phyloP scores from a whole-genome alignment of 768 basidiomycete species.

The Collybiopsis luxurians region DNA sequence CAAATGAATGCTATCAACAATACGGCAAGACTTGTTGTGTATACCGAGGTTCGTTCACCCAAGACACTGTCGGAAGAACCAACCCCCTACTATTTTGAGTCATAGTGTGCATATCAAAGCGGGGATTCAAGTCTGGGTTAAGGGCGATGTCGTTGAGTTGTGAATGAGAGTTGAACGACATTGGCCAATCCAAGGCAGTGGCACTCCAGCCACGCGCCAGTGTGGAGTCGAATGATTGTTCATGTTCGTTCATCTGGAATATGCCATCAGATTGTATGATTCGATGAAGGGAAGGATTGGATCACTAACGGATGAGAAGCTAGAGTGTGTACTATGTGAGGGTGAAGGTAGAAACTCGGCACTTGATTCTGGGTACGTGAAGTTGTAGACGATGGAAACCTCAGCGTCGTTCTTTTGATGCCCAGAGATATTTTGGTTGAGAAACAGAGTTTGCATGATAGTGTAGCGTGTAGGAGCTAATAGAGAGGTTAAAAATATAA shows the following conservation, averaged over 20 bases:
- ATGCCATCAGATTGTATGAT: neutral
- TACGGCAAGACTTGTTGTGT: neutral
- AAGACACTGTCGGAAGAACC: neutral
- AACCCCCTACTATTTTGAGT: neutral
- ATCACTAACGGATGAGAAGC: conserved; percentile 1
- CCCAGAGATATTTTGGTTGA: neutral
- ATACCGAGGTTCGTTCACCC: conserved; percentile 2
- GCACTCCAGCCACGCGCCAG: neutral
- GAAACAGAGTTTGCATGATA: conserved; percentile 46
- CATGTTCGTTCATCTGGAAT: neutral
- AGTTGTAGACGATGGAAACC: conserved; percentile 10
- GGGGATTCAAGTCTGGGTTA: neutral
- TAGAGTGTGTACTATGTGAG: neutral
- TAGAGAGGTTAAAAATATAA: neutral
- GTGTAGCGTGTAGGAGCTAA: conserved; percentile 51
- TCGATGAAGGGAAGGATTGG: neutral
- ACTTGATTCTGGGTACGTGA: conserved; percentile 2
- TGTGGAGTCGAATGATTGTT: neutral
- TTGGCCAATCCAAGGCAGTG: neutral
- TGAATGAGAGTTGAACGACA: neutral
- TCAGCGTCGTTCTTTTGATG: neutral
- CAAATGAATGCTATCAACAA: neutral
- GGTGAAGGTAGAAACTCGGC: neutral
- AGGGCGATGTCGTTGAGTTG: neutral
- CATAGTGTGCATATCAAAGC: neutral